phyloP scores from a whole-genome alignment of 73 alveolate genomes.

The Paramecium octaurelia region DNA sequence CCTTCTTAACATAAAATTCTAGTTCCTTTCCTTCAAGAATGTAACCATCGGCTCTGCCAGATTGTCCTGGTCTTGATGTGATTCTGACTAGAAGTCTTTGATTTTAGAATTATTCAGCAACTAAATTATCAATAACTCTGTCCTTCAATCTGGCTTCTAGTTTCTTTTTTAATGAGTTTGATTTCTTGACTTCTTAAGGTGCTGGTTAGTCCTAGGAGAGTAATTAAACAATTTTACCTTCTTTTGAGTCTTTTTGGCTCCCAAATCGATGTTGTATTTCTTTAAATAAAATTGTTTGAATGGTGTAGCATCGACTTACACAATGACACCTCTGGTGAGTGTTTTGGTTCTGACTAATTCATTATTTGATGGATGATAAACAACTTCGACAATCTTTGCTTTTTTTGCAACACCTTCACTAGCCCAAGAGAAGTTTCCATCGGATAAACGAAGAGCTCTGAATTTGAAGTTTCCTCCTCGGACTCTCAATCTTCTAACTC shows the following conservation, averaged over 20 bases:
- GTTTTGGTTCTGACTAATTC: constrained; percentile 98
- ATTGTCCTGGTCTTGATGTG: constrained; percentile 97
- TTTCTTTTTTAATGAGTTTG: constrained; percentile 73
- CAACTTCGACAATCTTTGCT: constrained; percentile 91
- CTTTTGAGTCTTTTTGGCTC: constrained; percentile 67
- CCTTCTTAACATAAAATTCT: constrained; percentile 89
- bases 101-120: constrained; percentile 80
- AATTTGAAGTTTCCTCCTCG: constrained; percentile 92
- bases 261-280: constrained; percentile 84
- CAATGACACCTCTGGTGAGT: constrained; percentile 91
- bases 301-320: constrained; percentile 96
- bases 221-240: background rate
- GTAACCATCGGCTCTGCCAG: constrained; percentile 98
- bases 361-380: constrained; percentile 97
- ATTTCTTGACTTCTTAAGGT: constrained; percentile 65
- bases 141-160: constrained; percentile 68
- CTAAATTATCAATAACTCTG: constrained; percentile 72
- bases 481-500: constrained; percentile 76
- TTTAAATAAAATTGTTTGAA: constrained; percentile 89
- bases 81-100: constrained; percentile 96
- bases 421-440: constrained; percentile 96
- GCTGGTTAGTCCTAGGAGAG: constrained; percentile 55
- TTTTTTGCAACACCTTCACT: constrained; percentile 72
- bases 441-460: constrained; percentile 91
- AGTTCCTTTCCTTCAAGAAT: constrained; percentile 96